Percentiles rank a stretch among this genome's conserved stretches.
These are phyloP conservation scores for Calonectria crousiana DNA, from an alignment of 2,329 filamentous ascomycete species.

Conservation along the genomic window DNA sequence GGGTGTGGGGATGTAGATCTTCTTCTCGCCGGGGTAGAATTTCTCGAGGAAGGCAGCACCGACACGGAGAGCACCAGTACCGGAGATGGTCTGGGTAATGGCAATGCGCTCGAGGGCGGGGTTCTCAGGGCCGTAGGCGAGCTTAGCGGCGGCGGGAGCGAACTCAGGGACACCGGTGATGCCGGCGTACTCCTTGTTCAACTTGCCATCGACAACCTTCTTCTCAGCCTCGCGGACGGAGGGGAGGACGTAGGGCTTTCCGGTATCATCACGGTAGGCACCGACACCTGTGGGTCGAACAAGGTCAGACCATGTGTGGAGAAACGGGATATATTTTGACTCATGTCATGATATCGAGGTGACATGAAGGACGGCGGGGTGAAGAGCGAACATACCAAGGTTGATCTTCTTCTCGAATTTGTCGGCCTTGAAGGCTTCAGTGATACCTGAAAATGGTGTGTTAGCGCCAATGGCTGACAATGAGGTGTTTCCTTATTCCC, in stretches of 20 bases:
- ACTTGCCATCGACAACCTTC: constrained; percentile 79
- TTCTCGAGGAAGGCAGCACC: constrained; percentile 93
- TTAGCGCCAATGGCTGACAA: constrained; percentile 37
- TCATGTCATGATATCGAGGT: constrained; percentile 23
- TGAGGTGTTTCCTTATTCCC: constrained; percentile 28
- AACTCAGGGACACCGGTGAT: constrained; percentile 97
- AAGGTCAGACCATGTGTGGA: constrained; percentile 35
- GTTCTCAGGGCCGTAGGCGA: constrained; percentile 90
- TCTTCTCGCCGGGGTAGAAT: constrained; percentile 92
- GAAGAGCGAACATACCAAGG: constrained; percentile 71
- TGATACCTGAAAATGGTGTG: constrained; percentile 73
- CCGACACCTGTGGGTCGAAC: constrained; percentile 76
- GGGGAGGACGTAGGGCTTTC: constrained; percentile 97
- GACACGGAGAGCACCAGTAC: constrained; percentile 94
- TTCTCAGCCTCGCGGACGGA: constrained; percentile 92
- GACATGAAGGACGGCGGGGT: constrained; percentile 26
- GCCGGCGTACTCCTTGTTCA: constrained; percentile 98
- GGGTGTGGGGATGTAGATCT: constrained; percentile 95
- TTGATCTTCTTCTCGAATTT: constrained; percentile 96
- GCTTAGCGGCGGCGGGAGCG: constrained; percentile 89
- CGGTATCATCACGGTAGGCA: constrained; percentile 97
- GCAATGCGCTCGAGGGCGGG: constrained; percentile 82
- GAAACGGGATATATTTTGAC: constrained; percentile 24
- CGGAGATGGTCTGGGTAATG: constrained; percentile 98
- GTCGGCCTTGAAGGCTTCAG: constrained; percentile 99